Conservation (phyloP, 139 green algal species). For the Chlamydomonas applanata region DNA sequence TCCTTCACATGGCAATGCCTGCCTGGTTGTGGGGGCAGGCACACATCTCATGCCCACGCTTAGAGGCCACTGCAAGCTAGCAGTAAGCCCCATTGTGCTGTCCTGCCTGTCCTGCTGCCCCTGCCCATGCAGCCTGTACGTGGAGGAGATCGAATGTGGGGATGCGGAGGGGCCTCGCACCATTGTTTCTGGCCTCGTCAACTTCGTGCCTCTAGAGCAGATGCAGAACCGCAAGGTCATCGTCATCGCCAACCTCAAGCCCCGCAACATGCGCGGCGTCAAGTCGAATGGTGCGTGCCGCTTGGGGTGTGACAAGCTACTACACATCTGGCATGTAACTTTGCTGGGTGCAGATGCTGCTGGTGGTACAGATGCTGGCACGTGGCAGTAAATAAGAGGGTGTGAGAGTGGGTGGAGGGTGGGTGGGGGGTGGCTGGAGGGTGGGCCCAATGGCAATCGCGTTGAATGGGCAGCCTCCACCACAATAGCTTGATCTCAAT, state of each 20-base stretch:
- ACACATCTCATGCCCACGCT: background rate
- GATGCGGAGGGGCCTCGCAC: constrained; percentile 72
- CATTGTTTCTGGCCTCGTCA: constrained; percentile 75
- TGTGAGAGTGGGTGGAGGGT: no score
- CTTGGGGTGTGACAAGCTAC: background rate
- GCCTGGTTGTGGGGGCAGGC: background rate
- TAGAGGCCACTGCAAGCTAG: background rate
- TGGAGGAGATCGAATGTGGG: constrained; percentile 70
- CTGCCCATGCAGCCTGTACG: constrained; percentile 29
- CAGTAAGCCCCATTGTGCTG: background rate
- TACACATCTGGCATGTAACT: background rate
- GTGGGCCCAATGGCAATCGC: no score
- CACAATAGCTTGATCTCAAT: no score
- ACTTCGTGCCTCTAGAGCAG: constrained; percentile 64
- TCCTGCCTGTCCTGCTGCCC: background rate
- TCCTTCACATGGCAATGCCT: background rate
- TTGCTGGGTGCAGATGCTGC: background rate
- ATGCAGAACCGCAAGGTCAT: constrained; percentile 63
- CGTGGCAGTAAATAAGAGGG: no score
- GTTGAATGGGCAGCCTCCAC: no score
- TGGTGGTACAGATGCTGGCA: no score
- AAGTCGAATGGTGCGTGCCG: constrained; percentile 29
- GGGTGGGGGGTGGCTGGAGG: no score
- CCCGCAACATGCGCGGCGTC: constrained; percentile 65
- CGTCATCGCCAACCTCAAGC: constrained; percentile 80